These are phyloP conservation scores for Verticillium dahliae DNA, from an alignment of 2,329 filamentous ascomycete species.

Conservation along the genomic window DNA sequence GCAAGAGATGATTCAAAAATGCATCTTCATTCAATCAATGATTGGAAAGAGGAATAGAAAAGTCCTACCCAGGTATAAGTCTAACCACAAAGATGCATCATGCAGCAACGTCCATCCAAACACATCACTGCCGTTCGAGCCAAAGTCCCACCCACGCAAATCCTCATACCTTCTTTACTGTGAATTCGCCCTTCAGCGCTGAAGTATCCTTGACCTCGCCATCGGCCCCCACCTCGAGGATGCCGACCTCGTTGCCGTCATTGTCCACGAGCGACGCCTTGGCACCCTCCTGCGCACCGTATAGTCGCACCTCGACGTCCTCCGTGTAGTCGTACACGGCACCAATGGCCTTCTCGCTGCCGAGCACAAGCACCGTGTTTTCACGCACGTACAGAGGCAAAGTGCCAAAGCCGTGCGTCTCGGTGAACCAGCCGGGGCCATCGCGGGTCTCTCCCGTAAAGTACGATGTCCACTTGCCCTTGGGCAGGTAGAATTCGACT, in stretches of 20 bases:
- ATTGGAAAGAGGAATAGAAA: neutral
- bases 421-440: constrained; percentile 51
- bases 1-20: neutral
- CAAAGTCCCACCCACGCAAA: neutral
- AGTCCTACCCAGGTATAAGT: neutral
- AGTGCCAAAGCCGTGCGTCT: constrained; percentile 52
- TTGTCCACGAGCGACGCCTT: constrained; percentile 34
- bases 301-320: constrained; percentile 42
- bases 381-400: constrained; percentile 53
- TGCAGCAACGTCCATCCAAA: neutral
- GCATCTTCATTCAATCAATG: neutral
- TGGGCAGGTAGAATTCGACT: constrained; percentile 59
- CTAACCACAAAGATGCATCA: neutral
- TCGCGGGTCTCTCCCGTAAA: constrained; percentile 41
- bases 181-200: constrained; percentile 28
- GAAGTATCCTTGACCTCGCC: constrained; percentile 31
- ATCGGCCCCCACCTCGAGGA: constrained; percentile 29
- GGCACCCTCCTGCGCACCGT: constrained; percentile 32
- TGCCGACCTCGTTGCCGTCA: constrained; percentile 32
- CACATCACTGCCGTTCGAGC: neutral
- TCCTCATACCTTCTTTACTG: constrained; percentile 6
- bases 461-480: constrained; percentile 39
- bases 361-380: constrained; percentile 41
- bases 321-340: constrained; percentile 39
- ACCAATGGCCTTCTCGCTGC: constrained; percentile 28